Conservation (phyloP, 805 yeast genomes). For the Cyberlindnera suaveolens region DNA sequence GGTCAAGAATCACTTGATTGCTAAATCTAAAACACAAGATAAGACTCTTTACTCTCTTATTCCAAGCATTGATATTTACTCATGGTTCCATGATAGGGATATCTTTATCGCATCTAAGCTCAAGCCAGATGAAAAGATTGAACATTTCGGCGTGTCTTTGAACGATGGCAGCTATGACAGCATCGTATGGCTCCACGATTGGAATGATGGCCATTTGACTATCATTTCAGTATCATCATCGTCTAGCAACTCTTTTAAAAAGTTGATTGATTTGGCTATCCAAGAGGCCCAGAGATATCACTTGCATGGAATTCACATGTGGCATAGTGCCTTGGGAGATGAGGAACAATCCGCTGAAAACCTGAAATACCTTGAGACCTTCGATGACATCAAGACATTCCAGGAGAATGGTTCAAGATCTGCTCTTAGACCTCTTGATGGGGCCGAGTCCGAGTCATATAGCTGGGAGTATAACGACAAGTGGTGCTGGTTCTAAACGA, state of each 20-base stretch:
- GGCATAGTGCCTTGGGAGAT: constrained; percentile 31
- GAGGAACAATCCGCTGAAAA: background rate
- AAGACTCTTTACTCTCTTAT: constrained; percentile 25
- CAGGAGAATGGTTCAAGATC: constrained; percentile 29
- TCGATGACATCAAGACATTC: constrained; percentile 20
- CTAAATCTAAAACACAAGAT: constrained; percentile 14
- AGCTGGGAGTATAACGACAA: constrained; percentile 40
- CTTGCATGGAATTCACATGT: constrained; percentile 27
- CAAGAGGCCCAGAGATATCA: constrained; percentile 27
- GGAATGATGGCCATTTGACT: constrained; percentile 27
- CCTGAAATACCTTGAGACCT: constrained; percentile 6
- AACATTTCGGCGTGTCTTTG: constrained; percentile 26
- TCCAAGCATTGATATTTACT: constrained; percentile 32
- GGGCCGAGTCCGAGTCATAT: constrained; percentile 12
- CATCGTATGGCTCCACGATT: constrained; percentile 40
- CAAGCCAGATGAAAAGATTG: constrained; percentile 10
- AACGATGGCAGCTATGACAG: constrained; percentile 25
- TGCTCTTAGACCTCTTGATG: constrained; percentile 31
- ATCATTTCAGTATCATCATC: constrained; percentile 17
- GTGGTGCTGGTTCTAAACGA: constrained; percentile 40
- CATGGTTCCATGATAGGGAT: constrained; percentile 40
- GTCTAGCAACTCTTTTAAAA: constrained; percentile 18
- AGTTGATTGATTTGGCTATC: constrained; percentile 27
- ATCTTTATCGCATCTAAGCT: constrained; percentile 28
- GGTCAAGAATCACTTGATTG: constrained; percentile 16